Percentiles rank a stretch among this genome's conserved stretches.
Evolutionary conservation across 139 green algal genomes (phyloP).

Genomic region (Chlamydomonas applanata): DNA sequence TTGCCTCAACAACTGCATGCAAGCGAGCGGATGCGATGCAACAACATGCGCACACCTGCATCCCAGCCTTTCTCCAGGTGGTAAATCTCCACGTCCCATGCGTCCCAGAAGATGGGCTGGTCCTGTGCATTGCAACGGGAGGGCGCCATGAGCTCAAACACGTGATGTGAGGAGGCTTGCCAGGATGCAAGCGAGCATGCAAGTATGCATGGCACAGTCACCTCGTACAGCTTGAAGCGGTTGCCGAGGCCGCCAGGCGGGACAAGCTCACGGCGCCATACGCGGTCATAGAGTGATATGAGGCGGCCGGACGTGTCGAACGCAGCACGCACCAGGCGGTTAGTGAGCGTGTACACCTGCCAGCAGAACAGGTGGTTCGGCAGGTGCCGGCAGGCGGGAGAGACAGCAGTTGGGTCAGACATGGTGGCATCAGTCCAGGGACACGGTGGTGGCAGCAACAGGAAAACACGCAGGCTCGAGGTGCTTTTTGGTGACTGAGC

Average conservation of each 20-base stretch:
- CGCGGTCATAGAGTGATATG: conserved; percentile 15
- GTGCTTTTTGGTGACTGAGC: too few species aligned
- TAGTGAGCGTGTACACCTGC: neutral
- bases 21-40: too few species aligned
- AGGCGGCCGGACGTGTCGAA: conserved; percentile 24
- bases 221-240: conserved; percentile 32
- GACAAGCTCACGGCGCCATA: conserved; percentile 29
- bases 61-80: conserved; percentile 36
- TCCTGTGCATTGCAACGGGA: conserved; percentile 13
- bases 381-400: too few species aligned
- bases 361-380: conserved; percentile 7
- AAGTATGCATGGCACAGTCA: too few species aligned
- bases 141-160: too few species aligned
- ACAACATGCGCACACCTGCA: neutral
- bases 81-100: conserved; percentile 41
- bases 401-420: too few species aligned
- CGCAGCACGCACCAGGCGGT: conserved; percentile 9
- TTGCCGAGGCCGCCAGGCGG: conserved; percentile 20
- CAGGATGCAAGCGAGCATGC: neutral
- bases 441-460: too few species aligned
- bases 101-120: conserved; percentile 38
- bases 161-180: neutral
- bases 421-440: too few species aligned
- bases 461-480: too few species aligned
- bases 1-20: too few species aligned